phyloP scores from a whole-genome alignment of 768 basidiomycete species.

The Bullera alba region DNA sequence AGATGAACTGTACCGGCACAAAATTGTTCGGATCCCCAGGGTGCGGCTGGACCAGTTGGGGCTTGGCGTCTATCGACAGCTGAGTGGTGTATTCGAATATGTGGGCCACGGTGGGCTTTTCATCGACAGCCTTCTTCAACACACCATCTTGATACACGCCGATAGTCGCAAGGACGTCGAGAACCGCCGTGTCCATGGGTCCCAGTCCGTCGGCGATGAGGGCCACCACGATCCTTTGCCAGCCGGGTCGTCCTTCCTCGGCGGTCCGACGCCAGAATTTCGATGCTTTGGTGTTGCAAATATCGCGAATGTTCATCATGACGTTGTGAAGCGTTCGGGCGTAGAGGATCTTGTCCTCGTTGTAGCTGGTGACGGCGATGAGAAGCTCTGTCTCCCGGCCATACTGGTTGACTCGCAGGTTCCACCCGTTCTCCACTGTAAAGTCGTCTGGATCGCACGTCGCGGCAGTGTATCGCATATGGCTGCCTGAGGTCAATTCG shows the following conservation, averaged over 20 bases:
- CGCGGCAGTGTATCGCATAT: slow-evolving; percentile 80
- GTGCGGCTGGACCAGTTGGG: slow-evolving; percentile 83
- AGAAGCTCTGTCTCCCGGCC: slow-evolving; percentile 85
- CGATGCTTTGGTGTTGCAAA: slow-evolving; percentile 82
- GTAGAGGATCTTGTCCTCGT: slow-evolving; percentile 44
- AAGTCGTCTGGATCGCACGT: slow-evolving; percentile 88
- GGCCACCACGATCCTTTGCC: slow-evolving; percentile 86
- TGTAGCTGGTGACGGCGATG: slow-evolving; percentile 73
- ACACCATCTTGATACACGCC: slow-evolving; percentile 92
- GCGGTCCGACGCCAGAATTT: slow-evolving; percentile 41
- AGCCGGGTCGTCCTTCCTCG: slow-evolving; percentile 47
- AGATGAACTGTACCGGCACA: slow-evolving; percentile 75
- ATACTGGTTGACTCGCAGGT: slow-evolving; percentile 74
- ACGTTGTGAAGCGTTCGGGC: slow-evolving; percentile 76
- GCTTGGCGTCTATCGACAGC: slow-evolving; percentile 82
- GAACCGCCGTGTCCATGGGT: slow-evolving; percentile 80
- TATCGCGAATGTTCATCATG: slow-evolving; percentile 94
- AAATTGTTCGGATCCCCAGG: slow-evolving; percentile 84
- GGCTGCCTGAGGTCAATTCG: slow-evolving; percentile 41
- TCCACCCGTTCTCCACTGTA: slow-evolving; percentile 70
- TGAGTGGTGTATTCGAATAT: slow-evolving; percentile 99
- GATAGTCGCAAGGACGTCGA: slow-evolving; percentile 80
- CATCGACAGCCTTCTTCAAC: slow-evolving; percentile 73
- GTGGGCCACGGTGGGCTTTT: slow-evolving; percentile 82
- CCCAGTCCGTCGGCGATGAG: slow-evolving; percentile 80